Base-by-base conservation (phyloP, 768 basidiomycete genomes). In the Leccinum aurantiacum region DNA sequence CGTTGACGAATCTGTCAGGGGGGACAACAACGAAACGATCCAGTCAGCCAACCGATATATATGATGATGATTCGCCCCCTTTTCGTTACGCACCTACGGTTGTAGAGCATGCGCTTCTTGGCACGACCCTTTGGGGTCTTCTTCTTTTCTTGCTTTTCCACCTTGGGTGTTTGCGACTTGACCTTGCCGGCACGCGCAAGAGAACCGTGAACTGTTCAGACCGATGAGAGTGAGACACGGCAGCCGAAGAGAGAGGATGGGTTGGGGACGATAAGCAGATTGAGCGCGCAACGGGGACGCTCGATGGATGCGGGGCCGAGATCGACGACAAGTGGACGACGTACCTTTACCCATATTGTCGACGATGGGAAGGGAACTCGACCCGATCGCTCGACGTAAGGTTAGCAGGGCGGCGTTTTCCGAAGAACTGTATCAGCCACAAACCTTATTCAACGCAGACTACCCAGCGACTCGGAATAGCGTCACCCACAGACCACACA, bases 171-270 rank as follows among this genome's bases (percentile, higher is more conserved):
- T 33, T 53, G 52, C 33, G 52, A 53, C 52, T 94, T 97, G 84
- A 98, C 96, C 87, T 98, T 98, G 78, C 95, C 95, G 76, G 95
- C 95, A 84, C 95, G 95, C 81, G 95, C 95, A 81, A 96, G 94
- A 76, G 95, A 98, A 77, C 95, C 95, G 90, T 98, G 95, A 81
- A 96, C 95, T 94, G 29, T 46, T 15, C 27, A 7, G 24, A 24
- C 22, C 24, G 14, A 15, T 9, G 14, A 22, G 47, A 33, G 31
- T 25, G 14, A 49, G 47, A 49, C 0, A 4, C 31, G 14, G 47
- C 22, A 38, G 3, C 17, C 15, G 38, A 38, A 17, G 17, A 38
- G 3, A 31, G 31, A 29, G 29, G 38, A 0, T n/a, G 9, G 9
- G 3, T 41, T 29, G 29, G 8, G 24, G 41, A 41, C 8, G 41